phyloP scores from a whole-genome alignment of 768 basidiomycete genomes.

The Suillus ampliporus region DNA sequence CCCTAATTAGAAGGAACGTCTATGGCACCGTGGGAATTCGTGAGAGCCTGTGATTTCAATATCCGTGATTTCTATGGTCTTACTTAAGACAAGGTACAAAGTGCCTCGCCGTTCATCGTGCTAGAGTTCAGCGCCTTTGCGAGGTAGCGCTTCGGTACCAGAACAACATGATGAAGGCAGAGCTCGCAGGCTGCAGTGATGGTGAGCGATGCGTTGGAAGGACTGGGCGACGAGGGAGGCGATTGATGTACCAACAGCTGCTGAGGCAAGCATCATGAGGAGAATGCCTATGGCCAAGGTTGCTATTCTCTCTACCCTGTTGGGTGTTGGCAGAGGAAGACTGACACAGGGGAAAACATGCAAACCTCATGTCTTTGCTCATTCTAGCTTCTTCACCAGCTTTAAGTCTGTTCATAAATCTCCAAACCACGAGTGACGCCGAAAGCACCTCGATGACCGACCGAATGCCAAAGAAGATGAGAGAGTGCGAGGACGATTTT shows the following conservation, averaged over 20 bases:
- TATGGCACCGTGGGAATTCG: too few relatives aligned
- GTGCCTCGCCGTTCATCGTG: slow-evolving; percentile 49
- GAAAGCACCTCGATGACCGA: slow-evolving; percentile 54
- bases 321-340: background rate
- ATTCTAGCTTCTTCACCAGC: slow-evolving; percentile 39
- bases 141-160: slow-evolving; percentile 53
- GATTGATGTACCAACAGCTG: slow-evolving; percentile 43
- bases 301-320: slow-evolving; percentile 44
- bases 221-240: slow-evolving; percentile 37
- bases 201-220: slow-evolving; percentile 47
- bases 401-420: slow-evolving; percentile 41
- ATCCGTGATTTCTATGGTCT: background rate
- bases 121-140: slow-evolving; percentile 50
- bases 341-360: background rate
- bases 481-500: slow-evolving; percentile 48
- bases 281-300: slow-evolving; percentile 43
- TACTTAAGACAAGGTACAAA: slow-evolving; percentile 49
- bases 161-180: slow-evolving; percentile 45
- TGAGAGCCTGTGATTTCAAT: too few relatives aligned
- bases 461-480: slow-evolving; percentile 56
- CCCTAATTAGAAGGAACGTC: too few relatives aligned
- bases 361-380: slow-evolving; percentile 12
- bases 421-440: slow-evolving; percentile 49
- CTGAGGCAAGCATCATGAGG: slow-evolving; percentile 43
- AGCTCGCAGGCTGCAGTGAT: slow-evolving; percentile 48